A percentile compares a stretch with the other conserved stretches of the same genome.
Evolutionary conservation across 2,329 filamentous ascomycete species (phyloP).

Genomic region (Colletotrichum tofieldiae): DNA sequence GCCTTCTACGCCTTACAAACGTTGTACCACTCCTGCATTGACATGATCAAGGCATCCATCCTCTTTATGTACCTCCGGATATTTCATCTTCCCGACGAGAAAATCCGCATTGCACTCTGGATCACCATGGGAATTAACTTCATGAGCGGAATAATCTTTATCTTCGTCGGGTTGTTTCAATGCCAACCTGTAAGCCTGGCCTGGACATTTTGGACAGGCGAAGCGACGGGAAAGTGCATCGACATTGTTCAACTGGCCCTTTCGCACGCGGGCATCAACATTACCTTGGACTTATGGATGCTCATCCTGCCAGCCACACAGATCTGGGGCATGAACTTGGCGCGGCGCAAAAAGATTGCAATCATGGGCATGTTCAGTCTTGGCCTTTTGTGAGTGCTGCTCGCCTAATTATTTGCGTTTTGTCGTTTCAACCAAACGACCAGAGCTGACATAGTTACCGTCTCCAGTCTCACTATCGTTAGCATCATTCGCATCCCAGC

Average conservation of each 20-base stretch:
- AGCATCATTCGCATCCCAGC: slow-evolving; percentile 7
- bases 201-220: slow-evolving; percentile 32
- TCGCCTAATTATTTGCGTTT: fast-evolving
- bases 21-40: slow-evolving; percentile 31
- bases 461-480: slow-evolving; percentile 20
- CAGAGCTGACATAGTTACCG: background rate
- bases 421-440: fast-evolving
- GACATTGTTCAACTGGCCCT: slow-evolving; percentile 5
- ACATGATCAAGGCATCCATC: slow-evolving; percentile 35
- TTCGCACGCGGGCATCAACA: slow-evolving; percentile 29
- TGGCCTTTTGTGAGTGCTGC: slow-evolving; percentile 29
- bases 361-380: slow-evolving; percentile 35
- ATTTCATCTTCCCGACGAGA: slow-evolving; percentile 34
- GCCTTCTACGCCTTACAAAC: slow-evolving; percentile 22
- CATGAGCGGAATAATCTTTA: slow-evolving; percentile 16
- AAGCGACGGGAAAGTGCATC: slow-evolving; percentile 22
- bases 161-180: slow-evolving; percentile 19
- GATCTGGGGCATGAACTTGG: slow-evolving; percentile 30
- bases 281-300: slow-evolving; percentile 33
- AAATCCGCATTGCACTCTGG: slow-evolving; percentile 29
- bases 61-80: slow-evolving; percentile 41
- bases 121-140: slow-evolving; percentile 10
- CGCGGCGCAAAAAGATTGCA: slow-evolving; percentile 19
- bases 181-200: slow-evolving; percentile 27
- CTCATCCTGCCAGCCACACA: slow-evolving; percentile 24